Base-by-base conservation (phyloP, 2,329 filamentous ascomycete species). In the Ophiostoma fasciatum region DNA sequence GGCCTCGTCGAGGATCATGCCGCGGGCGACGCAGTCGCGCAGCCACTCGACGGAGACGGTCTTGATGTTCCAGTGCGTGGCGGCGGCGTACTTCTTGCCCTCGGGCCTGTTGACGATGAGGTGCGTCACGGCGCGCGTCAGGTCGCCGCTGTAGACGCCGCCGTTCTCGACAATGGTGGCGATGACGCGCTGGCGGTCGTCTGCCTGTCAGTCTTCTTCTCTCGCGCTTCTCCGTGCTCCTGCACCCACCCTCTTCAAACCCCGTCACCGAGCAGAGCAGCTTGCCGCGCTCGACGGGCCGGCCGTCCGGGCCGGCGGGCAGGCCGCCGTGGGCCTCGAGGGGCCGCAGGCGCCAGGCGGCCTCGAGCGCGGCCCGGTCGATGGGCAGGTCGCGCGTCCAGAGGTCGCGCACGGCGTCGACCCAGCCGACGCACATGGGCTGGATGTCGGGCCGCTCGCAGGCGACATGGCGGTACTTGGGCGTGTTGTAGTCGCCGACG, bases 391-490 rank as follows among this genome's bases (percentile, higher is more conserved):
- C 85, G 34, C 73, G 63, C 46, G 88, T 78, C 90, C 90, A 98
- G 30, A 76, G 63, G 19, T 78, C 64, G 19, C 82, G 71, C 14
- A 94, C 69, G 13, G 80, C 81, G 38, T 88, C 76, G 33, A 98
- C 69, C 82, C 85, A 98, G 49, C 73, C 70, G n/a, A 78, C 72
- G 29, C 72, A 72, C 61, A 98, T 77, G 33, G 85, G 78, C 52
- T 74, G 76, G 50, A 98, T 78, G 51, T 98, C 90, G 32, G 79
- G 75, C 35, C 90, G 73, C 54, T 88, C 81, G 51, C 78, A 82
- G 36, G 88, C 90, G 50, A 96, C 88, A 64, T 93, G 94, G 55
- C 78, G 80, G 59, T 98, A 98, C 57, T 98, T 98, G 33, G 81
- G 74, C 1, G 88, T 96, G 53, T 88, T 74, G 49, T 84, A 81